Evolutionary conservation across 768 basidiomycete species (phyloP), one percentile per base, ranked within the genome.

Genomic region (Thelephora aurantiotincta): DNA sequence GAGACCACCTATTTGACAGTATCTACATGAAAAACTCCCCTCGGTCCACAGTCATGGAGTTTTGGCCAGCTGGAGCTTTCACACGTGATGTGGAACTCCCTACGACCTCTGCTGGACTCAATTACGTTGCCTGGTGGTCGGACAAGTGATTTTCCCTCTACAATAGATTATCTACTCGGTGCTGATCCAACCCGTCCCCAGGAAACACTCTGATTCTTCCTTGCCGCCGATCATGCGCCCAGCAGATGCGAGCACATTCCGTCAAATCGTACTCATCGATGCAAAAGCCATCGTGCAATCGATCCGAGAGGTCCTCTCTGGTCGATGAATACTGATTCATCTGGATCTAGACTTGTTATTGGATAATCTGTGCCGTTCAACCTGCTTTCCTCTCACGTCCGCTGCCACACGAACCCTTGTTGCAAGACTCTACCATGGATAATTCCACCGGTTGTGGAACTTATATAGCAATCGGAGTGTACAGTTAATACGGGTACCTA

Each of bases 41-140:
- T 1, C 52, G 72, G 20, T 69, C 82, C 18, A 77, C 79, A 2
- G 67, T 89, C 33, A 75, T 89, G 65, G 88, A 92, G 63, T 69
- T 90, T 55, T 88, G 84, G 63, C 81, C 78, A 16, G 65, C 71
- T 2, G 73, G 72, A n/a, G 70, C 70, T 16, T 88, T 83, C 60
- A 68, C 70, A 20, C 73, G 71, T 43, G 81, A 86, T 54, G 70
- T 73, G 49, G 75, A 80, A 55, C 62, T 76, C 44, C 70, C 80
- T 16, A 68, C 68, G n/a, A 63, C 63, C 23, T 70, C 74, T 6
- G 55, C 80, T 19, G 72, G 74, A 9, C 65, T 80, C 48, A 62
- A 64, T 9, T 83, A 84, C 54, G 57, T 77, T 43, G 80, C 75
- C 6, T 80, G 77, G 79, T 70, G 69, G 62, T 65, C 67, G 16